Percentiles rank a stretch among this genome's conserved stretches.
phyloP scores from a whole-genome alignment of 1,284 basidiomycete species.

The Trichosporon asahii region DNA sequence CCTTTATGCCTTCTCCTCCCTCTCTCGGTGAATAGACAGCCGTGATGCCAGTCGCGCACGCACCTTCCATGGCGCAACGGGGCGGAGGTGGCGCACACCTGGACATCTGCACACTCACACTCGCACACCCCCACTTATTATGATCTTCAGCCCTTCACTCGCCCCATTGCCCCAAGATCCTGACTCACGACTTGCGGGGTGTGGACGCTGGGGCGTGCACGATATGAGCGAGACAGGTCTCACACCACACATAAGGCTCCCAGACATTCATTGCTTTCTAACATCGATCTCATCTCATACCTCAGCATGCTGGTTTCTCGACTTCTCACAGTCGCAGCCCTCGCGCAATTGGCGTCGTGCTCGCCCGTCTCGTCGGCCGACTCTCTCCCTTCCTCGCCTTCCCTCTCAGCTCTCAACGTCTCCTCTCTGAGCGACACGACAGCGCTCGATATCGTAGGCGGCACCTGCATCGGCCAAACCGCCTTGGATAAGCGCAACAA shows the following conservation, averaged over 20 bases:
- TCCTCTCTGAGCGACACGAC: not conserved
- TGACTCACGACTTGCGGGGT: not conserved
- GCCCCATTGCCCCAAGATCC: not conserved
- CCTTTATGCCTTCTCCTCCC: not conserved
- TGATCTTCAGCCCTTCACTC: not conserved
- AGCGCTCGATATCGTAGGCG: too few relatives aligned
- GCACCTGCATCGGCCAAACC: not conserved
- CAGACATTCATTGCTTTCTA: not conserved
- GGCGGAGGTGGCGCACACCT: too few relatives aligned
- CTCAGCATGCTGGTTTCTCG: not conserved
- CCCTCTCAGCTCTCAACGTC: too few relatives aligned
- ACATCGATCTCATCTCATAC: not conserved
- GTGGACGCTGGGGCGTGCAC: not conserved
- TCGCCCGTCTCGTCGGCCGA: not conserved
- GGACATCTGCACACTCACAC: too few relatives aligned
- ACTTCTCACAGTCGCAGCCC: not conserved
- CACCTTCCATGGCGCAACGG: too few relatives aligned
- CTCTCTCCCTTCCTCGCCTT: too few relatives aligned
- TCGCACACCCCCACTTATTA: not conserved
- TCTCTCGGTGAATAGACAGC: too few relatives aligned
- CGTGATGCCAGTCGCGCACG: too few relatives aligned
- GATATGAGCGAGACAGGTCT: not conserved
- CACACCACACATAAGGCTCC: not conserved
- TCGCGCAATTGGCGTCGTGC: not conserved
- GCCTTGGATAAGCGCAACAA: not conserved